Conservation (phyloP, 805 yeast species). For the Yamadazyma nakazawae region DNA sequence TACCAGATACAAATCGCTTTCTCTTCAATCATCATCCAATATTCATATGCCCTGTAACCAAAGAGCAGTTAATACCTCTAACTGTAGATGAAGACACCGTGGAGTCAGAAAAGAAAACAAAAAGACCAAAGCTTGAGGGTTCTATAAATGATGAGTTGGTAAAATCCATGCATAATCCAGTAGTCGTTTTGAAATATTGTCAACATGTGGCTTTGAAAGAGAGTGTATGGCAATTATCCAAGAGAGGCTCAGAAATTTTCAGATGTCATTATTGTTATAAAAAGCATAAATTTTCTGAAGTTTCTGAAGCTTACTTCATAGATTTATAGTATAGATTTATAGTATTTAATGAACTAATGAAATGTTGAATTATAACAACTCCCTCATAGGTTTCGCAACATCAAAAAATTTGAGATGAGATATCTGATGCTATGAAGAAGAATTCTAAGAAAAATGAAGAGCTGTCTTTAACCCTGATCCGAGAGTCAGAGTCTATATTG, state of each 20-base stretch:
- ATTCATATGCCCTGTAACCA: conserved; percentile 45
- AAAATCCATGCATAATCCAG: conserved; percentile 27
- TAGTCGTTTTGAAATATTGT: conserved; percentile 40
- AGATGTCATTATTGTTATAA: conserved; percentile 46
- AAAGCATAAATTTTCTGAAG: conserved; percentile 38
- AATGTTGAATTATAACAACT: not conserved
- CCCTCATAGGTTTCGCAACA: not conserved
- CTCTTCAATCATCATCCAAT: conserved; percentile 42
- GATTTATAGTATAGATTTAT: conserved; percentile 27
- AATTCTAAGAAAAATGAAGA: conserved; percentile 7
- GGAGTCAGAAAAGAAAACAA: conserved; percentile 16
- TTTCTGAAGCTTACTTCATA: conserved; percentile 39
- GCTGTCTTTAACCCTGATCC: conserved; percentile 11
- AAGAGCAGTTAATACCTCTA: conserved; percentile 40
- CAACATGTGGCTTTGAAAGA: conserved; percentile 42
- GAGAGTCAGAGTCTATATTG: conserved; percentile 36
- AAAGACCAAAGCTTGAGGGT: conserved; percentile 14
- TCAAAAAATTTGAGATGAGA: conserved; percentile 10
- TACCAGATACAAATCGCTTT: conserved; percentile 38
- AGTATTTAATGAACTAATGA: not conserved
- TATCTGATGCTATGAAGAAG: conserved; percentile 5
- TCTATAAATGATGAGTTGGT: conserved; percentile 10
- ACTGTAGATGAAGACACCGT: conserved; percentile 15
- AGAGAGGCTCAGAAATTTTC: conserved; percentile 37
- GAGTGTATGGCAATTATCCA: conserved; percentile 39